Base-by-base conservation (phyloP, 768 basidiomycete species). In the Harrya chromipes region DNA sequence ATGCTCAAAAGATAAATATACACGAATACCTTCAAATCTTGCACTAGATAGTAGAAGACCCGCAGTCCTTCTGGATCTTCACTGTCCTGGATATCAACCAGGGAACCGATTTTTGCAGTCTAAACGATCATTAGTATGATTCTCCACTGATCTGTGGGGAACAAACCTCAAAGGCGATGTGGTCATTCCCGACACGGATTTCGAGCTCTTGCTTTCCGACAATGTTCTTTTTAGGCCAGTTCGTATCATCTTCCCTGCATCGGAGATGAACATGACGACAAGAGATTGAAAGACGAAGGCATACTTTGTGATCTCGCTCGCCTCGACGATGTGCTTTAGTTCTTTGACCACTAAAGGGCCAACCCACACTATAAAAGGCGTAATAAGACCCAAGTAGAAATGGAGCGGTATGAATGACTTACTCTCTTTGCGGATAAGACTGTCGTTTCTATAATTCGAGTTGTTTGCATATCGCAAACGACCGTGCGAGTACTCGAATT, bases 141-240 rank as follows among this genome's bases (percentile, higher is more conserved):
- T 43, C 8, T n/a, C 11, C 12, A 21, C 13, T 0, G 3, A 27
- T 9, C 7, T 8, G 13, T 24, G 29, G 19, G 4, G 3, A 2
- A 67, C 82, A 45, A 40, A 94, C 94, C 79, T 99, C 94, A 55
- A 98, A 98, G 3, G 93, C 85, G 49, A 98, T 97, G 64, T 98
- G 97, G 60, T 97, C 91, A 59, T 85, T 93, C 29, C 94, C 94
- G 42, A 97, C 67, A 44, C 93, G 83, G 50, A 98, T 91, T 70
- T 99, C 97, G 34, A 99, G 79, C 70, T 98, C 95, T 68, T 99
- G 97, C 72, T 95, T 94, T 40, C 97, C 97, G 23, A 97, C 94
- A 26, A 97, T 94, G 68, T 95, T 95, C 76, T 97, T 97, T 74
- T 97, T 97, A 4, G 97, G 97, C 97, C 97, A 99, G 62, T 92